Evolutionary conservation across 306 rosid species (phyloP).

Genomic region (Senna siamea): DNA sequence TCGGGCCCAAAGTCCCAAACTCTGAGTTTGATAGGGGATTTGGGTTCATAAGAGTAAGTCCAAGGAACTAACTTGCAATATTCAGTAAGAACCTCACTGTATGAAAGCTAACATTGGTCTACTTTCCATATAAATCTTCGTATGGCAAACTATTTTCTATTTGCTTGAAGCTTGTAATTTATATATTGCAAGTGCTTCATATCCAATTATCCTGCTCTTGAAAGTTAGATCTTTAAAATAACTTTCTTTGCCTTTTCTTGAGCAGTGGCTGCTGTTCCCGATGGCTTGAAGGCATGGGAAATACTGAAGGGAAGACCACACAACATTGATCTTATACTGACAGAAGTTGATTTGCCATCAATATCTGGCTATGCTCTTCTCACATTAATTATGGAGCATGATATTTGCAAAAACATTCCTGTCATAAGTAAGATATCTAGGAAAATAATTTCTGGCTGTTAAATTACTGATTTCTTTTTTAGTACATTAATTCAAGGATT

Average conservation of each 20-base stretch:
- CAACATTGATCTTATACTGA: constrained; percentile 76
- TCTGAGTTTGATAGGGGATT: constrained; percentile 23
- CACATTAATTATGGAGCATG: constrained; percentile 86
- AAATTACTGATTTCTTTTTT: not conserved
- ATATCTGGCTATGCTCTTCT: constrained; percentile 95
- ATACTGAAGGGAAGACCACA: constrained; percentile 77
- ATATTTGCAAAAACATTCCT: constrained; percentile 86
- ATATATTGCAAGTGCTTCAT: not conserved
- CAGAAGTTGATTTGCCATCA: constrained; percentile 92
- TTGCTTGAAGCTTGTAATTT: constrained; percentile 30
- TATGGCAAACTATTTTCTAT: not conserved
- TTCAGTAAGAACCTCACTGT: not conserved
- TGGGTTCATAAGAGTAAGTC: constrained; percentile 18
- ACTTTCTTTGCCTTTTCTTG: constrained; percentile 35
- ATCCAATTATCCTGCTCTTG: constrained; percentile 1
- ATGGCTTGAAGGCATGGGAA: constrained; percentile 98
- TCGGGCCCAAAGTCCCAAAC: constrained; percentile 29
- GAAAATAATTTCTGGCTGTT: constrained; percentile 26
- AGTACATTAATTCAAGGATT: constrained; percentile 1
- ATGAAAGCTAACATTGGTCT: not conserved
- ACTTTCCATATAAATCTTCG: not conserved
- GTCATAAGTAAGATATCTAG: constrained; percentile 74
- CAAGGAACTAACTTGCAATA: not conserved
- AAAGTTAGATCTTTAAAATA: constrained; percentile 27
- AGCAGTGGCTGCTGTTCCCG: constrained; percentile 92